Percentiles rank a stretch among this genome's conserved stretches.
Conservation (phyloP, 1,284 basidiomycete genomes). For the Xerocomus subilludens region DNA sequence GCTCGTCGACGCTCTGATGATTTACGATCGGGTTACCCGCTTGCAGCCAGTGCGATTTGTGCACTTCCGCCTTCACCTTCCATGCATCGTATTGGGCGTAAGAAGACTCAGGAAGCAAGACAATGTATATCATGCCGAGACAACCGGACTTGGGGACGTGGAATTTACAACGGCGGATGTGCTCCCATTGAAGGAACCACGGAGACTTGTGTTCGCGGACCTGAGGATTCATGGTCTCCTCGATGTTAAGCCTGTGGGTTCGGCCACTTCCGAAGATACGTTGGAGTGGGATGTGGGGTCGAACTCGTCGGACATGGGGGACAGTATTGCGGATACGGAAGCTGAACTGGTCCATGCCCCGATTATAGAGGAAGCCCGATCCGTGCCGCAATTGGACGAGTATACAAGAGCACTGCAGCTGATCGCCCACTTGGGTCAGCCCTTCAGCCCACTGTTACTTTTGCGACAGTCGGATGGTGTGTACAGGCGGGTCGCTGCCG, state of each 20-base stretch:
- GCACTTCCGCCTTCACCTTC: constrained; percentile 16
- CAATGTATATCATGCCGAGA: neutral
- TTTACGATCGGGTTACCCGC: constrained; percentile 10
- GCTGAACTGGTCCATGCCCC: constrained; percentile 1
- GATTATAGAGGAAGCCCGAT: neutral
- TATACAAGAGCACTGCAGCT: neutral
- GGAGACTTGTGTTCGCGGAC: constrained; percentile 10
- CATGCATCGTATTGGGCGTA: constrained; percentile 19
- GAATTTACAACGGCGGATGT: constrained; percentile 1
- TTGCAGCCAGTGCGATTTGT: constrained; percentile 9
- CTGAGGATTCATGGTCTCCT: constrained; percentile 6
- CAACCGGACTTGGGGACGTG: neutral
- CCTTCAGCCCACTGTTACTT: neutral
- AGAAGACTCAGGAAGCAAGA: neutral
- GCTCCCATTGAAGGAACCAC: constrained; percentile 4
- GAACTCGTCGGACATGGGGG: neutral
- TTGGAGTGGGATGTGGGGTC: neutral
- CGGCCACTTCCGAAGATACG: neutral
- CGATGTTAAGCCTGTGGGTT: neutral
- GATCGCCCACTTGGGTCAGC: neutral
- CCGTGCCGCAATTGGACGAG: neutral
- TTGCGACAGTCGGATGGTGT: neutral
- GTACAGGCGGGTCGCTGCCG: neutral
- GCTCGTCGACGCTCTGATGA: neutral
- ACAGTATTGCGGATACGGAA: no score